Evolutionary conservation across 768 basidiomycete genomes (phyloP).

Genomic region (Serendipita indica): DNA sequence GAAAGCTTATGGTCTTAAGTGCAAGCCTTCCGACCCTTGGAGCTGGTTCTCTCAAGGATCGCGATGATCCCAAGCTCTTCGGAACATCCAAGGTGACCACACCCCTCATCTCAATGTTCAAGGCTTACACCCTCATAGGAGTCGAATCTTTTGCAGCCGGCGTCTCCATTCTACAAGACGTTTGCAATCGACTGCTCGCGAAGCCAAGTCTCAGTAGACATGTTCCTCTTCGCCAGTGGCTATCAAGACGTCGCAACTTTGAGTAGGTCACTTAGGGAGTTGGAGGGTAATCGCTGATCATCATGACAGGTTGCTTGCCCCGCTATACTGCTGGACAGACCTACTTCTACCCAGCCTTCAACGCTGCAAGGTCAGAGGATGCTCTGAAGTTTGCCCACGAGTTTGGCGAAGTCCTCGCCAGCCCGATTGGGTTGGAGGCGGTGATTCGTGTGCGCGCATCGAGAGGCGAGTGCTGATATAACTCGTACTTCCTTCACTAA

Average conservation of each 20-base stretch:
- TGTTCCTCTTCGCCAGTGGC: conserved; percentile 90
- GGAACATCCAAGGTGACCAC: conserved; percentile 72
- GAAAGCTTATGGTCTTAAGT: conserved; percentile 81
- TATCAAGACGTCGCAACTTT: conserved; percentile 95
- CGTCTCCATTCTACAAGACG: conserved; percentile 90
- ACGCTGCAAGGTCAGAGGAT: conserved; percentile 84
- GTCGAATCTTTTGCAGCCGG: conserved; percentile 83
- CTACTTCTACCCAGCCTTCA: conserved; percentile 97
- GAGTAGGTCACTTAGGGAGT: conserved; percentile 31
- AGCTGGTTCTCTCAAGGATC: conserved; percentile 81
- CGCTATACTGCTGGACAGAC: conserved; percentile 97
- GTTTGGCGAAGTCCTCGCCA: conserved; percentile 82
- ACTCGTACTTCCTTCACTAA: not conserved
- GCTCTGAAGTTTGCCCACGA: conserved; percentile 98
- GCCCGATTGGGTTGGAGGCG: conserved; percentile 90
- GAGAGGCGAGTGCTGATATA: conserved; percentile 39
- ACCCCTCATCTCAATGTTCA: not conserved
- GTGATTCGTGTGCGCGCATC: conserved; percentile 98
- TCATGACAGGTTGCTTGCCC: conserved; percentile 60
- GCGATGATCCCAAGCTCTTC: conserved; percentile 91
- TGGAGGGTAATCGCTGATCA: not conserved
- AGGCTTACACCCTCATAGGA: conserved; percentile 36
- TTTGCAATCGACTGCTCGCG: conserved; percentile 98
- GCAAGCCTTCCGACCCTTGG: conserved; percentile 78
- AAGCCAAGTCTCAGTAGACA: conserved; percentile 93